Base-by-base conservation (phyloP, 176 grass and related monocot genomes). In the Raddia distichophylla region DNA sequence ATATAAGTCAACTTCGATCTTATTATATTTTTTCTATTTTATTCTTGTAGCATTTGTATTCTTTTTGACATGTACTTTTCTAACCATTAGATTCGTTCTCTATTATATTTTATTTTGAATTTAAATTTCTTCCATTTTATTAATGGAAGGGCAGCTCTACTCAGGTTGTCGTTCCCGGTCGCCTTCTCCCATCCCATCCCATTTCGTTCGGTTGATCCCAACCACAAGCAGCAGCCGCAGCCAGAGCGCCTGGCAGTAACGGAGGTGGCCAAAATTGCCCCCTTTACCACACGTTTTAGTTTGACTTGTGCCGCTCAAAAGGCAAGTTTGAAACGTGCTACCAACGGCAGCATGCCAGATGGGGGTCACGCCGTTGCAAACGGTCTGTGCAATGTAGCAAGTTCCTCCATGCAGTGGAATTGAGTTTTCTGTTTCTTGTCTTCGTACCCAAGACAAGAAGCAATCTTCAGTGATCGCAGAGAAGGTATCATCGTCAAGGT, bases 391-490 rank as follows among this genome's bases (percentile, higher is more conserved):
- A 55, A 55, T 17, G 18, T 53, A 3, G 10, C 5, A 67, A 17
- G 35, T 45, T 48, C 5, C 9, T 82, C 14, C 57, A 63, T 5
- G 66, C 6, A 16, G 19, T 57, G 37, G 49, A n/a, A 60, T 8
- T 20, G 37, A 40, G 5, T 12, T 20, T 59, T 75, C 7, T 27
- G 27, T 32, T 73, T 8, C 17, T 52, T 18, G 11, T 5, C 12
- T 34, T 9, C 6, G 1, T 2, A 73, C 59, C 57, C 22, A 19
- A 15, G 19, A 59, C 0, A 15, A 54, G 33, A 46, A 15, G 44
- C 46, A 67, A 8, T 75, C 42, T 67, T 64, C 60, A 75, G 55
- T 10, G 46, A 69, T 33, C 69, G 16, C 62, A 76, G 3, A 82
- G 27, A 48, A 51, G 7, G 6, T 44, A 57, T 37, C 62, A 33